Evolutionary conservation across 164 flowering plant genomes (phyloP).

Genomic region (Umbilicus rupestris): DNA sequence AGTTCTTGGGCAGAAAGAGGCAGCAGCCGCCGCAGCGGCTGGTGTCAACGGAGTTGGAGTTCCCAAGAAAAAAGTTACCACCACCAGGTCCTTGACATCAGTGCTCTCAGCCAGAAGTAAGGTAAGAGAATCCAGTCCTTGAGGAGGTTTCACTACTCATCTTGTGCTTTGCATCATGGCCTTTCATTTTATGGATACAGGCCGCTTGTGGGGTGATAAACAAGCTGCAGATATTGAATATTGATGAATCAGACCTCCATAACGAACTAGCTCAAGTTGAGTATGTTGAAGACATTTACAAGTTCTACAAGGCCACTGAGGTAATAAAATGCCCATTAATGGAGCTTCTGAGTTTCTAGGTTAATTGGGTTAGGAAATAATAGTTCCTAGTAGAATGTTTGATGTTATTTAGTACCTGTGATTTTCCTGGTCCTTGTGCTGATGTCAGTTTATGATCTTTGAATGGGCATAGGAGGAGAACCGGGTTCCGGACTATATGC

Average conservation of each 20-base stretch:
- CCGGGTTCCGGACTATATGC: conserved; percentile 24
- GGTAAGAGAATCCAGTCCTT: conserved; percentile 10
- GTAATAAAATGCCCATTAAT: conserved; percentile 10
- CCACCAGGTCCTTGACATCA: conserved; percentile 26
- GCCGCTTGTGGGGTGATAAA: conserved; percentile 19
- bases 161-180: background rate
- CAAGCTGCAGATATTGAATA: conserved; percentile 20
- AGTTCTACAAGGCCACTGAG: conserved; percentile 36
- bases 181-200: background rate
- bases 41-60: conserved; percentile 5
- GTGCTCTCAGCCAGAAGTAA: conserved; percentile 50
- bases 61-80: conserved; percentile 16
- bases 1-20: too few species aligned
- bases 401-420: too few species aligned
- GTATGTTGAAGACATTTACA: conserved; percentile 48
- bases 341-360: background rate
- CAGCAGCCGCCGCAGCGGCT: conserved; percentile 19
- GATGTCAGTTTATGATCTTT: background rate
- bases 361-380: background rate
- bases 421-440: background rate
- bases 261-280: conserved; percentile 42
- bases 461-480: conserved; percentile 26
- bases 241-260: conserved; percentile 32
- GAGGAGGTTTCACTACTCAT: too few species aligned
- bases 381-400: background rate